Evolutionary conservation across 2,329 filamentous ascomycete genomes (phyloP).

Genomic region (Exophiala viscosa): DNA sequence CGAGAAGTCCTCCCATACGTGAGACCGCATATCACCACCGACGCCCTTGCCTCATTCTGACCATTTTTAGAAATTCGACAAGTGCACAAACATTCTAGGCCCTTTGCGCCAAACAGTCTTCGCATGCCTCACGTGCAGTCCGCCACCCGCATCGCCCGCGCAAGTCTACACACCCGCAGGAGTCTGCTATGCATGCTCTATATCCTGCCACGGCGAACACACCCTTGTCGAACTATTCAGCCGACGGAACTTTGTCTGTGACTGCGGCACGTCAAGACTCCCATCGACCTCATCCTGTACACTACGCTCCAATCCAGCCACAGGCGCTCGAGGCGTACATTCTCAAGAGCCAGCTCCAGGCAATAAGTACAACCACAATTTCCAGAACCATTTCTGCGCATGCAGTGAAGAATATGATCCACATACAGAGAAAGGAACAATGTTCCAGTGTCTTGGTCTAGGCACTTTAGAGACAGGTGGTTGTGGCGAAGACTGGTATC

Average conservation of each 20-base stretch:
- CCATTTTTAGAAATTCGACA: slow-evolving; percentile 72
- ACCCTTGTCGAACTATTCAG: slow-evolving; percentile 91
- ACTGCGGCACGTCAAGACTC: slow-evolving; percentile 85
- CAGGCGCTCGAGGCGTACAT: slow-evolving; percentile 74
- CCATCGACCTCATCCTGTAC: slow-evolving; percentile 67
- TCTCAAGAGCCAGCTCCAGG: slow-evolving; percentile 67
- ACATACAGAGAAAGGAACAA: slow-evolving; percentile 85
- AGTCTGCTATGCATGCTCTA: slow-evolving; percentile 94
- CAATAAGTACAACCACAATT: slow-evolving; percentile 96
- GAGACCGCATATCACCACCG: slow-evolving; percentile 33
- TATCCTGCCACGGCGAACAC: slow-evolving; percentile 95
- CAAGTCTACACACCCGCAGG: slow-evolving; percentile 70
- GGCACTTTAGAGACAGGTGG: slow-evolving; percentile 76
- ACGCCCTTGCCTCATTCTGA: slow-evolving; percentile 17
- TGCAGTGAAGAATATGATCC: slow-evolving; percentile 86
- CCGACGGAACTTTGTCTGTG: slow-evolving; percentile 93
- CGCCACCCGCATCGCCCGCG: slow-evolving; percentile 61
- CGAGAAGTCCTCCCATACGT: slow-evolving; percentile 93
- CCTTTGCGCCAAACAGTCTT: slow-evolving; percentile 84
- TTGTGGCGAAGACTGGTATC: slow-evolving; percentile 97
- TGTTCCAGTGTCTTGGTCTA: slow-evolving; percentile 94
- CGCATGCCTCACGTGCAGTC: slow-evolving; percentile 90
- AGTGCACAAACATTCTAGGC: slow-evolving; percentile 86
- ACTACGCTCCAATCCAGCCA: slow-evolving; percentile 67
- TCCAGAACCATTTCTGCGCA: slow-evolving; percentile 84